phyloP scores from a whole-genome alignment of 2,329 filamentous ascomycete species.

The Claviceps spartinae region DNA sequence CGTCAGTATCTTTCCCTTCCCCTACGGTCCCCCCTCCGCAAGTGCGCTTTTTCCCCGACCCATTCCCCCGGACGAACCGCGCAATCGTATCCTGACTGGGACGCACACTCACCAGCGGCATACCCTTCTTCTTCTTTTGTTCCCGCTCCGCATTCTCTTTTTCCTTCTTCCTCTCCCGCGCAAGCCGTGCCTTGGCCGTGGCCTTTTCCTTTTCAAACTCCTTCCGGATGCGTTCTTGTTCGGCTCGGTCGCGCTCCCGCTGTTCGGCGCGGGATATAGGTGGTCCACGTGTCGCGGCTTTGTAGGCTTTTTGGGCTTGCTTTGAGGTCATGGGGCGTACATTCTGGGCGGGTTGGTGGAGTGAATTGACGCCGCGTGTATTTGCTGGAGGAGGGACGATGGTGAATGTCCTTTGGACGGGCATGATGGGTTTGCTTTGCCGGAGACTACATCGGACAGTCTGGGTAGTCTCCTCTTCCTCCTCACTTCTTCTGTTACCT shows the following conservation, averaged over 20 bases:
- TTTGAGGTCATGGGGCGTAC: constrained; percentile 26
- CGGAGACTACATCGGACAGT: constrained; percentile 3
- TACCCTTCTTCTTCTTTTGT: constrained; percentile 35
- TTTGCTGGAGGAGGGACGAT: constrained; percentile 23
- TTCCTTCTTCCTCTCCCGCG: constrained; percentile 41
- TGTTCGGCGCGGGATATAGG: constrained; percentile 28
- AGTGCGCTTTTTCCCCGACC: constrained; percentile 16
- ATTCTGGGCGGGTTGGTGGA: neutral
- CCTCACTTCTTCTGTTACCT: neutral
- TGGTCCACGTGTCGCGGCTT: constrained; percentile 19
- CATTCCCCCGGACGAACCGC: constrained; percentile 32
- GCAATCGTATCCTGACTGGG: constrained; percentile 46
- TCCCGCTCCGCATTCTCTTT: constrained; percentile 36
- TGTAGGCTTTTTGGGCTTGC: constrained; percentile 26
- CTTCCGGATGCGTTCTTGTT: constrained; percentile 41
- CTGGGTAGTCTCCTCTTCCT: neutral
- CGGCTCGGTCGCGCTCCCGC: constrained; percentile 26
- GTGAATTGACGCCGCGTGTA: neutral
- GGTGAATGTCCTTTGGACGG: constrained; percentile 30
- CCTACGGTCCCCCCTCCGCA: neutral
- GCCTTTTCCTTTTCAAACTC: constrained; percentile 37
- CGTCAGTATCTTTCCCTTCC: neutral
- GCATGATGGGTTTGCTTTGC: constrained; percentile 17
- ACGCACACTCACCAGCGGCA: constrained; percentile 39
- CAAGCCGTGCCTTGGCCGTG: constrained; percentile 32